These are phyloP conservation scores for Pseudopediastrum boryanum DNA, from an alignment of 139 green algal species.

Conservation along the genomic window DNA sequence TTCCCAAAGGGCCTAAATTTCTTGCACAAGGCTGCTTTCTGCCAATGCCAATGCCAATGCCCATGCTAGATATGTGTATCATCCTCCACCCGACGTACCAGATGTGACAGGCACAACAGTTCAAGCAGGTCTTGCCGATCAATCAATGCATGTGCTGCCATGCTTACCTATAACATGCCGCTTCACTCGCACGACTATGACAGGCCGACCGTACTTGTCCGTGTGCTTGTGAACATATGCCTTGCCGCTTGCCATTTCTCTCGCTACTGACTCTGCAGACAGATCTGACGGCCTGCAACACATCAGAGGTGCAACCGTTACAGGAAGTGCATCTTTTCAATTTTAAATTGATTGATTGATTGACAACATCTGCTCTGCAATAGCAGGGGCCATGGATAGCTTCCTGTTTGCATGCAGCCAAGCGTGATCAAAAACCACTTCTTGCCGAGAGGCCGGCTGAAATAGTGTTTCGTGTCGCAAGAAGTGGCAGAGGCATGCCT, in stretches of 20 bases:
- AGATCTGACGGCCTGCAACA: slow-evolving; percentile 59
- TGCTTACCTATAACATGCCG: slow-evolving; percentile 48
- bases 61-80: background rate
- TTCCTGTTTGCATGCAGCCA: too few species aligned
- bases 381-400: too few species aligned
- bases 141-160: background rate
- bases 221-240: slow-evolving; percentile 76
- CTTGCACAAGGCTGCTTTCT: background rate
- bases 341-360: slow-evolving; percentile 16
- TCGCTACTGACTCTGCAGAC: slow-evolving; percentile 48
- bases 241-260: slow-evolving; percentile 84
- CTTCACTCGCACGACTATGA: slow-evolving; percentile 77
- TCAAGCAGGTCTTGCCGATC: background rate
- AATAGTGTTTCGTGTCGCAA: too few species aligned
- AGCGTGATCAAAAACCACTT: too few species aligned
- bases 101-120: background rate
- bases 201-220: slow-evolving; percentile 81
- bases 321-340: slow-evolving; percentile 7
- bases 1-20: background rate
- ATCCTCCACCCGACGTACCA: too few species aligned
- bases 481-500: too few species aligned
- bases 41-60: background rate
- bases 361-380: background rate
- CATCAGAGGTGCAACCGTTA: background rate
- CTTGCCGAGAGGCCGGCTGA: too few species aligned